Evolutionary conservation across 1,284 basidiomycete species (phyloP).

Genomic region (Ustilago sp.): DNA sequence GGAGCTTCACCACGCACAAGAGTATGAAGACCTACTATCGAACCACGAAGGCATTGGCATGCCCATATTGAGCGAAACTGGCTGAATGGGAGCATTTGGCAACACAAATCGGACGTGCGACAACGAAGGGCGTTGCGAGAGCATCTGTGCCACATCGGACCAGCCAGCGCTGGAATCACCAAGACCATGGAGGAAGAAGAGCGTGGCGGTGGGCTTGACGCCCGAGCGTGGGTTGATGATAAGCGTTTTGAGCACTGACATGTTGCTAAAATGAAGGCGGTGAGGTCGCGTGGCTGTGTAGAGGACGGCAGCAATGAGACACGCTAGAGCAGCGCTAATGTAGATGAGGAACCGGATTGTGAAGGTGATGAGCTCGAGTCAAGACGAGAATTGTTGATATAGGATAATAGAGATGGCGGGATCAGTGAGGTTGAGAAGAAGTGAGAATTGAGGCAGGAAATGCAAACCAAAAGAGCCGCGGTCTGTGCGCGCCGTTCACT

Average conservation of each 20-base stretch:
- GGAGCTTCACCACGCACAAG: conserved; percentile 46
- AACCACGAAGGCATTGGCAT: conserved; percentile 69
- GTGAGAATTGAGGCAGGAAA: not conserved
- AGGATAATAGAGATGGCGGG: not conserved
- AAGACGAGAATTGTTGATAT: not conserved
- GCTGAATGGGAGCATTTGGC: conserved; percentile 67
- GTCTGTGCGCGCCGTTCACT: conserved; percentile 11
- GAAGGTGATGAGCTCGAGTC: not conserved
- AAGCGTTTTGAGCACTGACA: conserved; percentile 64
- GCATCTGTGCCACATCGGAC: conserved; percentile 67
- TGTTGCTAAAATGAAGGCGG: conserved; percentile 14
- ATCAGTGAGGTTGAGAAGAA: not conserved
- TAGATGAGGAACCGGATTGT: conserved; percentile 8
- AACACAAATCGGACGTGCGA: conserved; percentile 67
- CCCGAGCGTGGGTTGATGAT: conserved; percentile 62
- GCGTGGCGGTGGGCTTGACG: conserved; percentile 61
- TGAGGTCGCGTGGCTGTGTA: not conserved
- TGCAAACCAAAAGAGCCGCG: not conserved
- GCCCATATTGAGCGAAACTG: conserved; percentile 67
- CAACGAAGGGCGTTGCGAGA: conserved; percentile 61
- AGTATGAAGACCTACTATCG: conserved; percentile 63
- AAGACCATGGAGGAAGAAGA: conserved; percentile 67
- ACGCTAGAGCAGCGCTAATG: conserved; percentile 13
- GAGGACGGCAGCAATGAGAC: conserved; percentile 14
- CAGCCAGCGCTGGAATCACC: conserved; percentile 67